Evolutionary conservation across 2,329 filamentous ascomycete genomes (phyloP).

Genomic region (Leptographium lundbergii): DNA sequence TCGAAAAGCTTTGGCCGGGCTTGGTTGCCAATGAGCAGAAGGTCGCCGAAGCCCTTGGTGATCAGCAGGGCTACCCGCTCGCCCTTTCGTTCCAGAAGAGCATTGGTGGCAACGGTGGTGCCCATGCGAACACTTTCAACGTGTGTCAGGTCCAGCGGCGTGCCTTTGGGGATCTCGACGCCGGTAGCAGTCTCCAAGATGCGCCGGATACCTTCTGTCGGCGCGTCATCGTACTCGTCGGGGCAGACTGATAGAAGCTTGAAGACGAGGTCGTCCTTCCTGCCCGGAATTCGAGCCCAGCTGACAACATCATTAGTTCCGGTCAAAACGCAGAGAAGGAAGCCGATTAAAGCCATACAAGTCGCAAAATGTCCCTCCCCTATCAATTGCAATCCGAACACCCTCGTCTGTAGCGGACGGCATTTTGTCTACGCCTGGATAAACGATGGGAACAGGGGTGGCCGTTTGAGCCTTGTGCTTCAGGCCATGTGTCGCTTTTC

Average conservation of each 20-base stretch:
- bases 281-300: neutral
- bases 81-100: conserved; percentile 8
- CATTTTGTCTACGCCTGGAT: neutral
- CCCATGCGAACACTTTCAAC: conserved; percentile 12
- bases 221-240: conserved; percentile 54
- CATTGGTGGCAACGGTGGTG: conserved; percentile 9
- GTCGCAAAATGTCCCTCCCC: neutral
- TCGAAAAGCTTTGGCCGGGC: conserved; percentile 7
- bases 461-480: neutral
- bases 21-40: conserved; percentile 6
- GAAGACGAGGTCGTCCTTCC: conserved; percentile 38
- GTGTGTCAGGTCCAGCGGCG: conserved; percentile 38
- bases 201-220: conserved; percentile 53
- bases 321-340: neutral
- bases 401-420: neutral
- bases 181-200: conserved; percentile 22
- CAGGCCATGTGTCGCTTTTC: neutral
- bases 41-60: conserved; percentile 5
- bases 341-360: neutral
- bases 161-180: conserved; percentile 44
- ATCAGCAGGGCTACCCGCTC: conserved; percentile 1
- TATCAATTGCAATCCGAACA: conserved; percentile 1
- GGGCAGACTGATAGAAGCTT: conserved; percentile 58
- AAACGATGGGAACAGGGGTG: no score
- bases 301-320: neutral